phyloP scores from a whole-genome alignment of 2,329 filamentous ascomycete species.

The Colletotrichum theobromicola region DNA sequence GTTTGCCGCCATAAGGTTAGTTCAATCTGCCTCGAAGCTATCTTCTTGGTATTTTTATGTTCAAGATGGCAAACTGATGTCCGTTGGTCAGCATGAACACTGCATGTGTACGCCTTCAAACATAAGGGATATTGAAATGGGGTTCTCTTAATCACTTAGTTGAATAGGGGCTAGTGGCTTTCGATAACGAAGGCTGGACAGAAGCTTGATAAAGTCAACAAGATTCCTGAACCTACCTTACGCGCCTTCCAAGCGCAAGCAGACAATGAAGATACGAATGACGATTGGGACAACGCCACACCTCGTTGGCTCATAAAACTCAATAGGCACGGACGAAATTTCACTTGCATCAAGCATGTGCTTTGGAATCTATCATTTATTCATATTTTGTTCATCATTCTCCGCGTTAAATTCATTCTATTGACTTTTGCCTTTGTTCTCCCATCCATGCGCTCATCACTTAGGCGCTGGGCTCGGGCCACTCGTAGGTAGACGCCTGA shows the following conservation, averaged over 20 bases:
- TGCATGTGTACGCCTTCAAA: neutral
- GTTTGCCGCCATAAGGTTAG: neutral
- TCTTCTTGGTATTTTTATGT: neutral
- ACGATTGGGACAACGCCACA: neutral
- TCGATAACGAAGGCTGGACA: too few relatives aligned
- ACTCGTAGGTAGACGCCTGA: slow-evolving; percentile 25
- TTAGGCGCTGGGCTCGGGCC: slow-evolving; percentile 22
- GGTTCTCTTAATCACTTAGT: neutral
- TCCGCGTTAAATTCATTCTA: neutral
- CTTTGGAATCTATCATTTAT: neutral
- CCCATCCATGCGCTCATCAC: neutral
- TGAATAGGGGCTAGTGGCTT: too few relatives aligned
- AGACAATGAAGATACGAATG: neutral
- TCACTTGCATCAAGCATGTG: neutral
- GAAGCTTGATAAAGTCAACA: neutral
- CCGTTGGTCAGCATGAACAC: neutral
- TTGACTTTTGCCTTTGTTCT: neutral
- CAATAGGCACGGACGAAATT: neutral
- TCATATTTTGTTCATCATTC: neutral
- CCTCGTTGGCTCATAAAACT: neutral
- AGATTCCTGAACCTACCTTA: neutral
- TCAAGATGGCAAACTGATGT: neutral
- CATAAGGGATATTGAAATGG: neutral
- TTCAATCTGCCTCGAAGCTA: neutral
- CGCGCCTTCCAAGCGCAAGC: neutral